A percentile compares a stretch with the other conserved stretches of the same genome.
Evolutionary conservation across 768 basidiomycete genomes (phyloP).

Genomic region (Phylloporus sp.): DNA sequence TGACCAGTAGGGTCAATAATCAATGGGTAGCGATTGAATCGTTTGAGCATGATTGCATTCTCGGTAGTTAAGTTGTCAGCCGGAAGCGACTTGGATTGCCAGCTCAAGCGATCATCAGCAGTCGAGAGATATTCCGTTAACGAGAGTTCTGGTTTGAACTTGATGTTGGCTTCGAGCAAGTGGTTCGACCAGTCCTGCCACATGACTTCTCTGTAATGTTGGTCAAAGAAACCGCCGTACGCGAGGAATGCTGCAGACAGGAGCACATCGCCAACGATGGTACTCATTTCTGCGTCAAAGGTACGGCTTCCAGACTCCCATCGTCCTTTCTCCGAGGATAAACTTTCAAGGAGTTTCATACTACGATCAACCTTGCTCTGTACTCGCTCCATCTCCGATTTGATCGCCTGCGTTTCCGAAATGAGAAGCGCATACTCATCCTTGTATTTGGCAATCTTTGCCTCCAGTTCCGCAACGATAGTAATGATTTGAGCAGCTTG

Average conservation of each 20-base stretch:
- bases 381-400: constrained; percentile 95
- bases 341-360: constrained; percentile 89
- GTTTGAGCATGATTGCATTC: constrained; percentile 99
- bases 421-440: constrained; percentile 96
- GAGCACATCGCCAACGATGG: constrained; percentile 94
- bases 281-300: constrained; percentile 97
- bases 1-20: constrained; percentile 99
- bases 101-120: constrained; percentile 90
- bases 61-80: constrained; percentile 94
- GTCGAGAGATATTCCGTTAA: constrained; percentile 96
- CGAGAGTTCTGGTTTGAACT: constrained; percentile 88
- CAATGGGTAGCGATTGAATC: constrained; percentile 95
- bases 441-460: constrained; percentile 91
- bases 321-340: constrained; percentile 90
- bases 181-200: constrained; percentile 95
- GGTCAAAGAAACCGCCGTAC: constrained; percentile 98
- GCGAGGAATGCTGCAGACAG: constrained; percentile 95
- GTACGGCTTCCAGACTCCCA: constrained; percentile 96
- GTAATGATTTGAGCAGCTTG: constrained; percentile 86
- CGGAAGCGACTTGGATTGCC: constrained; percentile 96
- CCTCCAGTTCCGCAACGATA: constrained; percentile 90
- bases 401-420: constrained; percentile 95
- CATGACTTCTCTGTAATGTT: constrained; percentile 95
- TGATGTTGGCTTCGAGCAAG: constrained; percentile 83
- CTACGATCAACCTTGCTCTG: constrained; percentile 96